phyloP scores from a whole-genome alignment of 441 rosid genomes.

The Corymbia calophylla region DNA sequence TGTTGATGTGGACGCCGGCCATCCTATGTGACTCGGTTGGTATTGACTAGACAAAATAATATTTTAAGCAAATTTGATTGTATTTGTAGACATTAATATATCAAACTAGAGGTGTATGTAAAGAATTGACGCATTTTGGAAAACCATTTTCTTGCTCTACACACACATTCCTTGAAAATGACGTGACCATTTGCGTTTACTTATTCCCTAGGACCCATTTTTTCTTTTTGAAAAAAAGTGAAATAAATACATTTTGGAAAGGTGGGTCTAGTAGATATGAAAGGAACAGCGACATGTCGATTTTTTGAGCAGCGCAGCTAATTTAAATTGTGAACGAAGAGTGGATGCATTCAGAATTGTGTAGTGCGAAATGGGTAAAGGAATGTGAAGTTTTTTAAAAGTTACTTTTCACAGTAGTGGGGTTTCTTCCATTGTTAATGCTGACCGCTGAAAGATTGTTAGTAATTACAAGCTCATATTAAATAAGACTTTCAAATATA shows the following conservation, averaged over 20 bases:
- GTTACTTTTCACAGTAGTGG: background rate
- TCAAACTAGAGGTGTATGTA: background rate
- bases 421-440: background rate
- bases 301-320: background rate
- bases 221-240: background rate
- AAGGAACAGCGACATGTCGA: background rate
- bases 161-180: background rate
- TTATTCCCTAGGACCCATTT: background rate
- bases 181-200: background rate
- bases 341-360: background rate
- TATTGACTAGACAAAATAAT: accelerated
- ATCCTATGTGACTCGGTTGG: accelerated
- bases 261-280: background rate
- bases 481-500: background rate
- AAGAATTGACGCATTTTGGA: background rate
- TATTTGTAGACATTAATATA: background rate
- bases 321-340: background rate
- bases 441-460: background rate
- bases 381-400: background rate
- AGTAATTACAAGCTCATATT: background rate
- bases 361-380: no score
- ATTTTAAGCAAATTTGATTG: background rate
- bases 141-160: background rate
- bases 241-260: background rate
- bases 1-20: accelerated